Evolutionary conservation across 2,329 filamentous ascomycete genomes (phyloP), one percentile per base, ranked within the genome.

Genomic region (Botrytis byssoidea): DNA sequence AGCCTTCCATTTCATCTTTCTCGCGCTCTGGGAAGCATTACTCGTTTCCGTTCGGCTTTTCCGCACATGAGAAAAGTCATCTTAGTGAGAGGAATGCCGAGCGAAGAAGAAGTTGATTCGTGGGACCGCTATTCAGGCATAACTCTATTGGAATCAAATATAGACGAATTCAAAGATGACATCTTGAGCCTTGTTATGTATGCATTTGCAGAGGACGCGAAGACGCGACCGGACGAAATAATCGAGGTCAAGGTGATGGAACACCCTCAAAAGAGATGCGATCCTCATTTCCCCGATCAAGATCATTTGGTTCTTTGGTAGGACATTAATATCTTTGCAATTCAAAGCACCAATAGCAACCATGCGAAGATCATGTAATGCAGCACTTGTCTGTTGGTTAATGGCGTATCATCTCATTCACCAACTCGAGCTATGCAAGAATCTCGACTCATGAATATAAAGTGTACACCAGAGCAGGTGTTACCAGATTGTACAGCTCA

Each of bases 1-100:
- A 57, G n/a, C 32, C n/a, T 71, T 57, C 59, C 60, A 42, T 71
- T 70, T 70, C 67, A 55, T 44, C 70, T 66, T 20, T 66, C 44
- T 35, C 35, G 18, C 32, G 57, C 59, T 42, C 14, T 71, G 25
- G 70, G 59, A 55, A 66, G 37, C n/a, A 71, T 71, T 51, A 22
- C 18, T 42, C 40, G 57, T 42, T 71, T 71, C 29, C 59, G 60
- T 10, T 66, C 20, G 46, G 29, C 35, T 32, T 66, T 65, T 44
- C 70, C 59, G 55, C 70, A 71, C 20, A 35, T 71, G 37, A 40
- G 37, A 42, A 32, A 66, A 22, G 70, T 71, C n/a, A 66, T 66
- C 14, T 5, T 71, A 29, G 35, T 71, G 60, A 71, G 60, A 55
- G 60, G 60, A 20, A 51, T 51, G 35, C 70, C 70, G 25, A 71